These are phyloP conservation scores for Starmerella stellata DNA, from an alignment of 805 yeast species.

Conservation along the genomic window DNA sequence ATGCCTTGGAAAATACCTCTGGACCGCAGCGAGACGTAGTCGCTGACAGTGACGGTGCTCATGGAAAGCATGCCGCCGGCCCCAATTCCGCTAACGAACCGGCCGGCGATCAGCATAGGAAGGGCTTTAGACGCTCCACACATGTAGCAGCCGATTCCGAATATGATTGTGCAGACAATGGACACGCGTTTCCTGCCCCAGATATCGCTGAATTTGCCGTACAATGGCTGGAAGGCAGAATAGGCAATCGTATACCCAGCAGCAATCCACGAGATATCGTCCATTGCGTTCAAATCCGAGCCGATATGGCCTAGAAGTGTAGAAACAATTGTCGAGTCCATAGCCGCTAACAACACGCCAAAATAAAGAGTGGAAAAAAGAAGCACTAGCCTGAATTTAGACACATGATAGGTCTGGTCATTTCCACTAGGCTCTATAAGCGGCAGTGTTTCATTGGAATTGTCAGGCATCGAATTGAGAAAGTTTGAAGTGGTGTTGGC, in stretches of 20 bases:
- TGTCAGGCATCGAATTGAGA: neutral
- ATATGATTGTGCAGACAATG: conserved; percentile 27
- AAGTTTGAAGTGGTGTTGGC: no score
- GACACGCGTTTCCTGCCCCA: conserved; percentile 27
- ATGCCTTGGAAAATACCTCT: conserved; percentile 74
- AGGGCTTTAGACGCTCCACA: conserved; percentile 39
- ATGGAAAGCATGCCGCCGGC: conserved; percentile 76
- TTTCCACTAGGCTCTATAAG: neutral
- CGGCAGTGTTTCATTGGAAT: neutral
- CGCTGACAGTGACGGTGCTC: conserved; percentile 59
- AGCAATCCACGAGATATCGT: conserved; percentile 48
- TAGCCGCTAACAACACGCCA: conserved; percentile 31
- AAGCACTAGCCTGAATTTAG: conserved; percentile 3
- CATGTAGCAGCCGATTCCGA: conserved; percentile 31
- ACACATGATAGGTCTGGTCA: neutral
- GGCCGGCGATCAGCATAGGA: conserved; percentile 45
- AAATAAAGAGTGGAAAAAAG: conserved; percentile 19
- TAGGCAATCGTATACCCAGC: conserved; percentile 50
- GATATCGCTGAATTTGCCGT: conserved; percentile 53
- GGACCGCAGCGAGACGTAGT: conserved; percentile 54
- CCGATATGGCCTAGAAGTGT: conserved; percentile 43
- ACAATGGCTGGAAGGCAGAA: conserved; percentile 57
- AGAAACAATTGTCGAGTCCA: conserved; percentile 45
- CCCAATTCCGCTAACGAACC: conserved; percentile 72
- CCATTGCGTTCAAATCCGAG: conserved; percentile 36